Base-by-base conservation (phyloP, 805 yeast species). In the Candida mattraensis region DNA sequence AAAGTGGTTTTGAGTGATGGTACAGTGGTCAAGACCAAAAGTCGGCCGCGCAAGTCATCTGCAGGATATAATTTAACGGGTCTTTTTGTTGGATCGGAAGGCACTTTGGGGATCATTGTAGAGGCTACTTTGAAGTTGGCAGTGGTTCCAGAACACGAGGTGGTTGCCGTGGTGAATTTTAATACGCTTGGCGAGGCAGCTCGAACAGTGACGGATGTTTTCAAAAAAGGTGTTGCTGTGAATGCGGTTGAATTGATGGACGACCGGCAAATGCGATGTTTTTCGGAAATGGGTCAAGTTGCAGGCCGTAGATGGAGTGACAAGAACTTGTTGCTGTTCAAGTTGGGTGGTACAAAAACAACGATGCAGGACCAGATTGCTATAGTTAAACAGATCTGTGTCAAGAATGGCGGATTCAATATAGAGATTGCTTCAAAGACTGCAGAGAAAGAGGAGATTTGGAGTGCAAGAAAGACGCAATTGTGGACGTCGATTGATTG, bases 1-100 rank as follows among this genome's bases (percentile, higher is more conserved):
- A 85, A 87, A 1, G 85, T 84, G 15, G 93, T 85, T 5, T 60
- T 84, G 28, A 85, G 93, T 10, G 94, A 84, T 59, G 94, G 94
- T 2, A 79, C 88, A 1, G 64, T 85, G 21, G 66, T 84, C 31
- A 85, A 81, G 61, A 85, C 94, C 1, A 76, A 76, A 42, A 76
- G 73, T 47, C 69, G 93, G 54, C 89, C 93, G 3, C 70, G 85
- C 50, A 84, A 85, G 49, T 74, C 88, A 2, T 72, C 85, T 44
- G 89, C 91, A 7, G 94, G 94, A 9, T 84, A 84, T 54, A 83
- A 83, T 50, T 64, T 84, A 54, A 84, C 83, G 36, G 80, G 83
- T 7, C 56, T 83, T 40, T 80, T 83, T 51, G 67, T 79, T 29
- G 91, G 91, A 0, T 70, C 82, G 33, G 91, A 83, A 51, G 91